phyloP scores from a whole-genome alignment of 2,329 filamentous ascomycete genomes.

The Penicillium sp. region DNA sequence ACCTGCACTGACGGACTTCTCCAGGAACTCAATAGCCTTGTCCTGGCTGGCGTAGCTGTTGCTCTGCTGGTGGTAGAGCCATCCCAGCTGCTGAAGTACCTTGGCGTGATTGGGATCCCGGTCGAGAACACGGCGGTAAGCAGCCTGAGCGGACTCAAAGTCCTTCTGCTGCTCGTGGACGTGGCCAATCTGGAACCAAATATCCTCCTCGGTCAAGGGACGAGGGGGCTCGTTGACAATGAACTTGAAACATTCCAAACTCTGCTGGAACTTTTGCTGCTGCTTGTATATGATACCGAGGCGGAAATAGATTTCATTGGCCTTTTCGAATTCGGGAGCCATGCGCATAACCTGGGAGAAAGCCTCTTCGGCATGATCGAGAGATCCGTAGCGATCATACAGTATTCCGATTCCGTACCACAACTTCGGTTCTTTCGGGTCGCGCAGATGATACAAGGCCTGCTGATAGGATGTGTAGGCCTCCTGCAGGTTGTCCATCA shows the following conservation, averaged over 20 bases:
- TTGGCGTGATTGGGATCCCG: conserved; percentile 96
- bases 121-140: conserved; percentile 89
- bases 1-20: conserved; percentile 94
- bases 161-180: conserved; percentile 99
- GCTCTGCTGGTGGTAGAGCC: conserved; percentile 96
- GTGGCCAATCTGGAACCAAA: conserved; percentile 99
- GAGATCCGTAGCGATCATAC: conserved; percentile 92
- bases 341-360: conserved; percentile 99
- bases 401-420: conserved; percentile 99
- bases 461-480: conserved; percentile 97
- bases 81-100: conserved; percentile 94
- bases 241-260: conserved; percentile 98
- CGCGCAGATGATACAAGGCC: conserved; percentile 84
- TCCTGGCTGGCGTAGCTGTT: conserved; percentile 89
- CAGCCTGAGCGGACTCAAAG: conserved; percentile 87
- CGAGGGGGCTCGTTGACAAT: conserved; percentile 91
- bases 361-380: conserved; percentile 95
- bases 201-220: conserved; percentile 93
- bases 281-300: conserved; percentile 99
- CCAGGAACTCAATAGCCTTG: conserved; percentile 91
- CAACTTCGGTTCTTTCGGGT: conserved; percentile 96
- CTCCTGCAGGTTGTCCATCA: conserved; percentile 98
- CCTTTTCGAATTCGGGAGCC: conserved; percentile 96
- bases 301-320: conserved; percentile 97
- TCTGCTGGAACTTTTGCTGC: conserved; percentile 88